A percentile compares a stretch with the other conserved stretches of the same genome.
These are phyloP conservation scores for Leccinellum luteum DNA, from an alignment of 768 basidiomycete genomes.

Conservation along the genomic window DNA sequence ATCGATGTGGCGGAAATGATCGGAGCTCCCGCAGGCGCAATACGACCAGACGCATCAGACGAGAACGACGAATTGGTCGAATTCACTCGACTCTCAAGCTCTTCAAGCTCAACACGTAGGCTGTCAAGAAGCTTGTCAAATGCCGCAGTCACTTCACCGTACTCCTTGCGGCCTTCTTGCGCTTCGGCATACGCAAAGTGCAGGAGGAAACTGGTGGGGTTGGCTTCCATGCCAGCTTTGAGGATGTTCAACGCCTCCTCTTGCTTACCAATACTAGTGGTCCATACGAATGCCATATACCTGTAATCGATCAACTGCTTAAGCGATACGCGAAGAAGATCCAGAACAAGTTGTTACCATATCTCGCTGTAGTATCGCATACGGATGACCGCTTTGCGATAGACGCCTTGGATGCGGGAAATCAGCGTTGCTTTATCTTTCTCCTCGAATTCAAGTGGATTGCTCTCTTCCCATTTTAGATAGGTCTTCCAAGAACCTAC, in stretches of 20 bases:
- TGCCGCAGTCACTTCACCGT: slow-evolving; percentile 62
- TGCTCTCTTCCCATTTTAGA: slow-evolving; percentile 92
- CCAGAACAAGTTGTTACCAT: slow-evolving; percentile 52
- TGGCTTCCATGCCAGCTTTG: slow-evolving; percentile 84
- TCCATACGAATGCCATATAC: slow-evolving; percentile 91
- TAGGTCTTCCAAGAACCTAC: slow-evolving; percentile 91
- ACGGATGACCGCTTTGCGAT: slow-evolving; percentile 84
- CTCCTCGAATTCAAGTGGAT: slow-evolving; percentile 90
- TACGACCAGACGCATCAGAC: slow-evolving; percentile 33
- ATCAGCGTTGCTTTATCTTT: slow-evolving; percentile 68
- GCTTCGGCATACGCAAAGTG: slow-evolving; percentile 85
- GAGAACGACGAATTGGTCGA: slow-evolving; percentile 38
- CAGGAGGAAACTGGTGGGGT: slow-evolving; percentile 85
- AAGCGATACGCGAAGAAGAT: slow-evolving; percentile 6
- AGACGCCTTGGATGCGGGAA: slow-evolving; percentile 74
- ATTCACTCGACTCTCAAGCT: slow-evolving; percentile 46
- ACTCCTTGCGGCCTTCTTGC: slow-evolving; percentile 61
- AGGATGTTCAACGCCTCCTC: slow-evolving; percentile 84
- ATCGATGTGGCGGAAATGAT: slow-evolving; percentile 6
- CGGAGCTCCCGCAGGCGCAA: slow-evolving; percentile 25
- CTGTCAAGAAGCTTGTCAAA: slow-evolving; percentile 72
- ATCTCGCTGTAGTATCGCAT: slow-evolving; percentile 96
- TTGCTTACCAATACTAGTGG: slow-evolving; percentile 63
- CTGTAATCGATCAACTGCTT: slow-evolving; percentile 38
- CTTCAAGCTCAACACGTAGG: slow-evolving; percentile 64